Base-by-base conservation (phyloP, 2,329 filamentous ascomycete species). In the Exophiala lecanii-corni region DNA sequence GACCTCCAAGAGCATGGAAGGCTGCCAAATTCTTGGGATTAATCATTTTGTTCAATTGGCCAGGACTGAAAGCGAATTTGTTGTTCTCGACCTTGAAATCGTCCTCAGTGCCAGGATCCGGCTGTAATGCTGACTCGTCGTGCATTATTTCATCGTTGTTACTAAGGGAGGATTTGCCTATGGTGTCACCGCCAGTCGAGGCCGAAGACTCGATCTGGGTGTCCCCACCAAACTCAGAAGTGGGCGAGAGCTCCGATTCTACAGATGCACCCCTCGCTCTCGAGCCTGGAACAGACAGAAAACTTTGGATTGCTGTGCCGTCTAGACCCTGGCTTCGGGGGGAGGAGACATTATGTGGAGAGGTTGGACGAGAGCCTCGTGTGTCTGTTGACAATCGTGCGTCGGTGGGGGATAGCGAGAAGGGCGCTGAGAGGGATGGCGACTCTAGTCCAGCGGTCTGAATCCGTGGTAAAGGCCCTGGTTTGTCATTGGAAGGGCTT, bases 1-100 rank as follows among this genome's bases (percentile, higher is more conserved):
- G 61, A 36, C 86, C 86, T 41, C 86, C 86, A 2, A 92, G 64
- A 4, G 84, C 84, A 54, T 84, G 79, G 49, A 89, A 88, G 3
- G 85, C 86, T 18, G 77, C 71, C 47, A 86, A 69, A 55, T 75
- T 89, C 65, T 92, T 92, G 1, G 86, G 86, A 51, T 89, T 89
- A 39, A 89, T 71, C 5, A 92, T 67, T 65, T 91, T 91, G 50
- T 78, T 80, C 55, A 87, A 66, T 55, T 86, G 84, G 17, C 85
- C 86, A 9, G 82, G 82, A 0, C 80, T 76, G 56, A 82, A 88
- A 6, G 82, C 84, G 55, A 89, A 88, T 33, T 74, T 78, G 61
- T 85, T 87, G 55, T 82, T 70, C 35, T 79, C 71, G 12, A 82
- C 75, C 32, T 76, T 58, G 55, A 86, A 91, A 50, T 86, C 81